Conservation (phyloP, 768 basidiomycete species). For the Amanita jacksonii region DNA sequence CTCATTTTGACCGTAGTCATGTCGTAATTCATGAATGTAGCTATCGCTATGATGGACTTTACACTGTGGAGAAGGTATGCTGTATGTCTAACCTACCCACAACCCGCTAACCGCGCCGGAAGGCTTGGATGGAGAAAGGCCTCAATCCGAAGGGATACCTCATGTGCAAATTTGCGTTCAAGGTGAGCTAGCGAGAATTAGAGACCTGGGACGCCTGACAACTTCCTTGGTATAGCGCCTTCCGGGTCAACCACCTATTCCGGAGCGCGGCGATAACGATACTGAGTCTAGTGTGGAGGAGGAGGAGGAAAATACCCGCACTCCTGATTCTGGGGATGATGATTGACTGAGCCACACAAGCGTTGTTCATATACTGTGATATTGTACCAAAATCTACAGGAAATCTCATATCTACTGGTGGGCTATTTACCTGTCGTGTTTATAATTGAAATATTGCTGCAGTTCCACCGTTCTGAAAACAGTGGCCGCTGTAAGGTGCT, state of each 20-base stretch:
- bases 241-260: slow-evolving; percentile 43
- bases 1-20: too few relatives aligned
- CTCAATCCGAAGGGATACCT: slow-evolving; percentile 57
- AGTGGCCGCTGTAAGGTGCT: too few relatives aligned
- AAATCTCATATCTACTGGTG: too few relatives aligned
- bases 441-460: too few relatives aligned
- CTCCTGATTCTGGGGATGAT: too few relatives aligned
- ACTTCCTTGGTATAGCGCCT: slow-evolving; percentile 32
- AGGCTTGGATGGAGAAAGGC: slow-evolving; percentile 74
- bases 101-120: slow-evolving; percentile 1
- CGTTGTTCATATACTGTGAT: too few relatives aligned
- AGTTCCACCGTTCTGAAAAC: too few relatives aligned
- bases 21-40: slow-evolving; percentile 26
- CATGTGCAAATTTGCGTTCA: slow-evolving; percentile 83
- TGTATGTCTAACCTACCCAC: neutral
- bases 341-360: too few relatives aligned
- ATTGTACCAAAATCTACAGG: too few relatives aligned
- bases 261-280: slow-evolving; percentile 20
- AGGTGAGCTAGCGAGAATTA: slow-evolving; percentile 32
- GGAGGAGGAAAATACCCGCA: neutral
- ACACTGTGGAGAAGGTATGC: slow-evolving; percentile 61
- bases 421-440: too few relatives aligned
- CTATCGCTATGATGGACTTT: slow-evolving; percentile 89
- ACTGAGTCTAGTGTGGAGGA: slow-evolving; percentile 9
- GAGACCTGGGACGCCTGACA: neutral